Base-by-base conservation (phyloP, 192 early-diverging fungal genomes). In the Pilaira anomala region DNA sequence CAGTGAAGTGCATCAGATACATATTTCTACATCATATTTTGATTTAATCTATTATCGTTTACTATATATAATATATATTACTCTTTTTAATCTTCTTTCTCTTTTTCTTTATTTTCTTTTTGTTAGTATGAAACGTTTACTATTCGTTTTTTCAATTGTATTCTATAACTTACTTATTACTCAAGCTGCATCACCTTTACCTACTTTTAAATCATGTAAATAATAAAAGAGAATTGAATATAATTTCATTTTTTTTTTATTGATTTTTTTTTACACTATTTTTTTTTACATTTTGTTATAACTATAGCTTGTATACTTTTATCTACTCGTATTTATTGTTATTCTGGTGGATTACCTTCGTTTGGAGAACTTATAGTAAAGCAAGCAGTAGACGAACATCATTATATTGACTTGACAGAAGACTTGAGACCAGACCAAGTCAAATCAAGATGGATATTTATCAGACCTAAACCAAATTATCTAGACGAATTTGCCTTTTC, bases 321-420 rank as follows among this genome's bases (percentile, higher is more conserved):
- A 26, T 18, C 26, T 18, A 54, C 52, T 30, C 24, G 52, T 18
- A 54, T 54, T 36, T 54, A 54, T 28, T 54, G 52, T 33, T 54
- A 33, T 28, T 54, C 52, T 29, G 52, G 52, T 6, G 52, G 52
- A 8, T 54, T 18, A 7, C 18, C 26, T 29, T 30, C 52, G 3
- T 16, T 30, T 7, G 52, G 52, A 9, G 30, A n/a, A 2, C 5
- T 18, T 9, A 14, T 14, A 3, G 3, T 54, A 3, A 8, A 30
- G 30, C 16, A 7, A 6, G 52, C 52, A 1, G 16, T 30, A 18
- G 7, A 26, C 14, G 52, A 54, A 18, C 52, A 54, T 8, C 25
- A 54, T 18, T 54, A 54, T 54, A 11, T 54, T 9, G 52, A 54
- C 30, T 28, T 54, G 29, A 54, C 52, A 54, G 28, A 54, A 54